Evolutionary conservation across 2,329 filamentous ascomycete species (phyloP).

Genomic region (Apiospora malaysiana): DNA sequence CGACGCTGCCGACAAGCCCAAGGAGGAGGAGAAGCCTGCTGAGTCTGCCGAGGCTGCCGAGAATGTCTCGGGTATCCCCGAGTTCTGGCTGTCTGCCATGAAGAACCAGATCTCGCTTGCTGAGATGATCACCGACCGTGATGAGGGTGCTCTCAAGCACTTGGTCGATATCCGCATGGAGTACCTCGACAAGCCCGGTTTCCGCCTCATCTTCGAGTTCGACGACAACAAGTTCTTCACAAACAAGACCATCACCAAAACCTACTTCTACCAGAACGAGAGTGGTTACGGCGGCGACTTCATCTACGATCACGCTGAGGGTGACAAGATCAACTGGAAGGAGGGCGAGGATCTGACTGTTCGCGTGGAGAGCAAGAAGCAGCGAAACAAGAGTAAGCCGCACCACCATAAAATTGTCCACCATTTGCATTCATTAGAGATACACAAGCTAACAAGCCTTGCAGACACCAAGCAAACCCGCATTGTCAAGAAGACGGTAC

Average conservation of each 20-base stretch:
- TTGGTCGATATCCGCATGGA: constrained; percentile 97
- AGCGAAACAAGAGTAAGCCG: constrained; percentile 94
- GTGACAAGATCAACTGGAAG: constrained; percentile 98
- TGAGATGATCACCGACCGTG: constrained; percentile 98
- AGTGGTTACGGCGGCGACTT: constrained; percentile 98
- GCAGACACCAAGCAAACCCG: constrained; percentile 98
- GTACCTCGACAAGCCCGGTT: constrained; percentile 97
- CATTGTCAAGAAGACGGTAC: constrained; percentile 98
- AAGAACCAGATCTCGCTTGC: constrained; percentile 98
- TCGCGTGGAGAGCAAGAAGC: constrained; percentile 97
- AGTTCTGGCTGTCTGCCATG: constrained; percentile 99
- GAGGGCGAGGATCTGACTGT: constrained; percentile 91
- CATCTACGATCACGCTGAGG: constrained; percentile 99
- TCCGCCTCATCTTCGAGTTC: constrained; percentile 98
- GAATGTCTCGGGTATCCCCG: constrained; percentile 81
- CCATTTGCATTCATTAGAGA: neutral
- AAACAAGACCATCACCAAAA: constrained; percentile 97
- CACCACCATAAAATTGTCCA: neutral
- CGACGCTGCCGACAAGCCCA: constrained; percentile 58
- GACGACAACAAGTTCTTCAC: constrained; percentile 94
- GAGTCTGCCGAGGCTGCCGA: constrained; percentile 55
- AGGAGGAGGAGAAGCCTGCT: constrained; percentile 61
- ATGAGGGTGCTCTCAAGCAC: constrained; percentile 90
- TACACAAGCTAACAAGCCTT: constrained; percentile 24
- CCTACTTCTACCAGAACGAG: constrained; percentile 99